Percentiles rank a stretch among this genome's conserved stretches.
These are phyloP conservation scores for Apophysomyces sp. DNA, from an alignment of 371 early-diverging fungal genomes.

Conservation along the genomic window DNA sequence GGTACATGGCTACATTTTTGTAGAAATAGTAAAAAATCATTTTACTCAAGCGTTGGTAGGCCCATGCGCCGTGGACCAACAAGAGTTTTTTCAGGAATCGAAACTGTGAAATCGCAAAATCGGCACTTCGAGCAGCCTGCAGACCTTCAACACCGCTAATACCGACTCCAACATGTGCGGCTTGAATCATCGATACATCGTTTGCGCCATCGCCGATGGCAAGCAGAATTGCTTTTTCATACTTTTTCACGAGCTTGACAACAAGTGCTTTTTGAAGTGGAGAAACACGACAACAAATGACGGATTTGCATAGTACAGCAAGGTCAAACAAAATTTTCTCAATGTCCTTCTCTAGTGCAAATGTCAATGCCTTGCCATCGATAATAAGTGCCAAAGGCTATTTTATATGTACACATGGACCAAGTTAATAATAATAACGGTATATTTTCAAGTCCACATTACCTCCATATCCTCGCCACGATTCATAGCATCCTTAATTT, in stretches of 20 bases:
- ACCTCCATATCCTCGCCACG: slow-evolving; percentile 63
- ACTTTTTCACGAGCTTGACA: slow-evolving; percentile 85
- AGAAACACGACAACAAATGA: slow-evolving; percentile 92
- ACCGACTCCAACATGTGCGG: slow-evolving; percentile 96
- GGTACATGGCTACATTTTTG: slow-evolving; percentile 95
- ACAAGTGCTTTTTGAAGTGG: slow-evolving; percentile 95
- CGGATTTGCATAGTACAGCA: slow-evolving; percentile 80
- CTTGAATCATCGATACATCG: slow-evolving; percentile 98
- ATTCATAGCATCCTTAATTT: slow-evolving; percentile 57
- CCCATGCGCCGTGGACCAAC: slow-evolving; percentile 94
- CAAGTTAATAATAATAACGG: background rate
- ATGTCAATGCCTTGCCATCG: slow-evolving; percentile 70
- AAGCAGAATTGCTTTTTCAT: slow-evolving; percentile 72
- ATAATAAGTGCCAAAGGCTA: slow-evolving; percentile 71
- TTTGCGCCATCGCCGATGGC: slow-evolving; percentile 99
- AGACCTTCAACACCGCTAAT: slow-evolving; percentile 97
- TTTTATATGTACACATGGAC: too few species aligned
- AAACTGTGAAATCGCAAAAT: slow-evolving; percentile 97
- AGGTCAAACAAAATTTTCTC: slow-evolving; percentile 75
- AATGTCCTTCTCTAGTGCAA: slow-evolving; percentile 70
- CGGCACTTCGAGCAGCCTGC: slow-evolving; percentile 95
- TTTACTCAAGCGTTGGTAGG: slow-evolving; percentile 87
- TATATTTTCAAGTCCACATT: background rate
- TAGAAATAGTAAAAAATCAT: slow-evolving; percentile 91
- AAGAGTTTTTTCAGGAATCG: slow-evolving; percentile 83